Base-by-base conservation (phyloP, 1,139 yeast genomes). In the Candida sp. region DNA sequence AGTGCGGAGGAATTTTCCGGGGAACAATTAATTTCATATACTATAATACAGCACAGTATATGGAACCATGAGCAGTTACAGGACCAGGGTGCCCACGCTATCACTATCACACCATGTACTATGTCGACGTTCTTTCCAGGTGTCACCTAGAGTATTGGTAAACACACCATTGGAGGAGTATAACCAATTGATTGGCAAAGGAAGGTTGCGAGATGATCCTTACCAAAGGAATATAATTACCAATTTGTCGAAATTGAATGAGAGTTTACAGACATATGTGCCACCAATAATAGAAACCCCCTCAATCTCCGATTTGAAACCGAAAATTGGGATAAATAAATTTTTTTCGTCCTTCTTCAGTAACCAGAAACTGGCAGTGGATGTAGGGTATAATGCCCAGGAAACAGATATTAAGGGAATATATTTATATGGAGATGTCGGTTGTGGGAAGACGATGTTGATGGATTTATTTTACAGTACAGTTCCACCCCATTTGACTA, bases 371-470 rank as follows among this genome's bases (percentile, higher is more conserved):
- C 43, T 43, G 19, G 37, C 43, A 8, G 40, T 42, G 21, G 45
- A n/a, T 36, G 42, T 23, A 51, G 27, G 43, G 41, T 44, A 45
- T n/a, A n/a, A 32, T 32, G 42, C 39, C 47, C 54, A 60, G 1
- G 66, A 61, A 25, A 64, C 58, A 45, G 58, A 56, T 7, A 71
- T 78, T 32, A 95, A 78, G 53, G 99, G 99, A 2, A 85, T 93
- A 12, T 93, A 93, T 60, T 73, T 93, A 22, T 93, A 88, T 63
- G 99, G 99, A 15, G 99, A 93, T 61, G 99, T 93, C 36, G 99
- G 99, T 4, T 90, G 98, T 65, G 99, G 99, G 7, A 93, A 93
- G 60, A 93, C 99, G 4, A 93, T 93, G 97, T 73, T 93, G 50
- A 91, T 93, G 98, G 99, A 93, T 64, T 73, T 93, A 55, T 93